Base-by-base conservation (phyloP, 768 basidiomycete genomes). In the Punctularia strigosozonata region DNA sequence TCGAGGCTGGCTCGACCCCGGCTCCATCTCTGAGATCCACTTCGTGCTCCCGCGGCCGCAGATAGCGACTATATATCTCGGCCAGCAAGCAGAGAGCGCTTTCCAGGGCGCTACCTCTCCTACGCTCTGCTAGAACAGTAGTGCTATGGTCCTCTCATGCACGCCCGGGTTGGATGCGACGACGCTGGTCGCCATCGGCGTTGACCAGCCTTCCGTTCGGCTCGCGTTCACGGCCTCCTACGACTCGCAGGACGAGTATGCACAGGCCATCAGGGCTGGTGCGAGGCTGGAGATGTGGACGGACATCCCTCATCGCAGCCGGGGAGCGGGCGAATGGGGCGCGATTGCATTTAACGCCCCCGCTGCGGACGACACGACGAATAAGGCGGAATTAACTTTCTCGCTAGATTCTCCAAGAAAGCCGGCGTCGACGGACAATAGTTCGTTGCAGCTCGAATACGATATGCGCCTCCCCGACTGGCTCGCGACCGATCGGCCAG, bases 281-380 rank as follows among this genome's bases (percentile, higher is more conserved):
- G 30, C 46, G 24, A 41, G 46, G 28, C 41, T 57, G 33, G 54
- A 57, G 42, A 43, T 58, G 38, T 58, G 56, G 56, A 50, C 54
- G 14, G 46, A 58, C 44, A 28, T 58, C 10, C 51, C 54, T 4
- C 38, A 43, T 10, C 37, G 37, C n/a, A 47, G 49, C 23, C 37
- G 43, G 14, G n/a, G 34, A 13, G 13, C n/a, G 4, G 50, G 49
- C 38, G 54, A 50, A 20, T 57, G 56, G 56, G 45, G 48, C 30
- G 46, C 54, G 2, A 10, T 48, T 21, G 18, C 39, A 21, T 53
- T 57, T 38, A 19, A 39, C 12, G 31, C 21, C 25, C 34, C 46
- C 26, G 40, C 19, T 10, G 10, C 33, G 33, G 19, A 12, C 8
- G 33, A 34, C 19, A 10, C 12, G 8, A 8, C 19, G 10, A 10